Evolutionary conservation across 768 basidiomycete genomes (phyloP).

Genomic region (Rossbeevera mucosa): DNA sequence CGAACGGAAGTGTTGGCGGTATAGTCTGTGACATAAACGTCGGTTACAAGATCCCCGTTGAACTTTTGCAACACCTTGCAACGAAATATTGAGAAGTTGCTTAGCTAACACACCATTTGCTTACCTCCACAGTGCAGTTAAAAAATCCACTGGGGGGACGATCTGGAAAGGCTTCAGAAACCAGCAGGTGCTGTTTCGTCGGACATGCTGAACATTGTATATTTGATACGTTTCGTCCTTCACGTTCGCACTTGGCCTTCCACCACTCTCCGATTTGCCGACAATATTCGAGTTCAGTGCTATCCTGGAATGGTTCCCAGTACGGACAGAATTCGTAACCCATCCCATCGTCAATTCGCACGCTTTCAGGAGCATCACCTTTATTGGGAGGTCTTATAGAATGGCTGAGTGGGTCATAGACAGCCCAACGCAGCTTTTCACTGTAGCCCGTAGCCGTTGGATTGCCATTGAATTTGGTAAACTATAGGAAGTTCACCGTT

Average conservation of each 20-base stretch:
- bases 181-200: constrained; percentile 40
- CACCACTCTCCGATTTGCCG: constrained; percentile 48
- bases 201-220: constrained; percentile 9
- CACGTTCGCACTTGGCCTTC: constrained; percentile 28
- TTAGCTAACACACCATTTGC: constrained; percentile 1
- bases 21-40: constrained; percentile 65
- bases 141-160: constrained; percentile 50
- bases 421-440: constrained; percentile 50
- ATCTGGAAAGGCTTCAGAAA: constrained; percentile 47
- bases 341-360: constrained; percentile 27
- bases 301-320: constrained; percentile 34
- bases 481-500: constrained; percentile 23
- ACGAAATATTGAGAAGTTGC: not conserved
- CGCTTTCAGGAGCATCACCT: constrained; percentile 36
- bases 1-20: constrained; percentile 39
- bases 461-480: constrained; percentile 27
- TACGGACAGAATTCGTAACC: constrained; percentile 44
- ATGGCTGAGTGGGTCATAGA: constrained; percentile 41
- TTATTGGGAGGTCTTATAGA: constrained; percentile 36
- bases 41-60: constrained; percentile 34
- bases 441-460: constrained; percentile 42
- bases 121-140: constrained; percentile 60
- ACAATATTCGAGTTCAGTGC: constrained; percentile 42
- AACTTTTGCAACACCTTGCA: constrained; percentile 48
- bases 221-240: constrained; percentile 16